Percentiles rank a stretch among this genome's conserved stretches.
Conservation (phyloP, 257 asterid species). For the Agastache rugosa region DNA sequence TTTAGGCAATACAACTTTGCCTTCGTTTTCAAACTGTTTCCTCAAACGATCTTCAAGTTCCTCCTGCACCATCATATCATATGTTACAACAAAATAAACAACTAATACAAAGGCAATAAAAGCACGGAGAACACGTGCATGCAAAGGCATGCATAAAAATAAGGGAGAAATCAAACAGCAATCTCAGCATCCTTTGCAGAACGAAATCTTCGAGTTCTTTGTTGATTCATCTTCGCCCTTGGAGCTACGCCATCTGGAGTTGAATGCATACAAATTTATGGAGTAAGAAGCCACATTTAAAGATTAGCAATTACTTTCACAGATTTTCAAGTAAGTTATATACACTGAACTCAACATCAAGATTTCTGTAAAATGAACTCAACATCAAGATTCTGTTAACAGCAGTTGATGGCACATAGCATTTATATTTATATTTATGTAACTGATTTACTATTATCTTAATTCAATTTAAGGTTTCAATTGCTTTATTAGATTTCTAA, state of each 20-base stretch:
- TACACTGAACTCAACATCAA: background rate
- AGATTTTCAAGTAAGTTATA: background rate
- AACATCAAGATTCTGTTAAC: background rate
- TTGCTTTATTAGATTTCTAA: background rate
- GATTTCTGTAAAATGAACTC: background rate
- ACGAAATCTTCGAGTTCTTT: conserved; percentile 57
- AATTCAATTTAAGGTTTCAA: background rate
- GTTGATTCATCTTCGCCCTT: conserved; percentile 75
- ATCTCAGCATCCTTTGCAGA: conserved; percentile 48
- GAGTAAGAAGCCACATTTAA: background rate
- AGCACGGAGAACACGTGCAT: background rate
- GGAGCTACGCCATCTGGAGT: conserved; percentile 76
- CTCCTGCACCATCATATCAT: conserved; percentile 41
- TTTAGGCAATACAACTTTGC: conserved; percentile 51
- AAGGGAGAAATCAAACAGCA: conserved; percentile 39
- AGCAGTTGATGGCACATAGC: background rate
- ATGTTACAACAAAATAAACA: background rate
- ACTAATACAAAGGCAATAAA: background rate
- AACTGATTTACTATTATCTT: background rate
- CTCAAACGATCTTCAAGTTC: conserved; percentile 50
- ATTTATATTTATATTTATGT: background rate
- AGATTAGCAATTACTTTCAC: background rate
- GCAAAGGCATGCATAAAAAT: background rate
- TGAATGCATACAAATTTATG: background rate
- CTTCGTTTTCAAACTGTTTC: conserved; percentile 48